phyloP scores from a whole-genome alignment of 1,284 basidiomycete species.

The Pyrrhoderma lamaoense region DNA sequence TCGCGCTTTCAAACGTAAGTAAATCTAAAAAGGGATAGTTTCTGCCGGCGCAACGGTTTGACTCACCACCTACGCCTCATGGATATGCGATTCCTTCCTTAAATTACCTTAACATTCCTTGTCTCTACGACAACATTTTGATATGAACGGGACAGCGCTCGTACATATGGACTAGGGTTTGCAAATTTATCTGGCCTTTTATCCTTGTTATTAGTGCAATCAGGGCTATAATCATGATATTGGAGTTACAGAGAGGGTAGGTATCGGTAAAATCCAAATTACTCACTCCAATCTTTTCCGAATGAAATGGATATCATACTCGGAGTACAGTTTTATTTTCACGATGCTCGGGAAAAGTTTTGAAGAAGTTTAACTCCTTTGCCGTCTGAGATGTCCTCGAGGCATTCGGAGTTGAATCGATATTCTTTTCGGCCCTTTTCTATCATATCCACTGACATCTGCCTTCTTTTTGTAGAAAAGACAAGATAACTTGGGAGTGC shows the following conservation, averaged over 20 bases:
- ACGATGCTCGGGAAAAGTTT: no score
- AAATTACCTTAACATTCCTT: not conserved
- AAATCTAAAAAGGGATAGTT: conserved; percentile 1
- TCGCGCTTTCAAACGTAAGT: conserved; percentile 65
- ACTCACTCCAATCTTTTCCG: conserved; percentile 18
- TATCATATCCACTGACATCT: conserved; percentile 15
- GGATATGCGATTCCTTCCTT: not conserved
- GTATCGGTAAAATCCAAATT: conserved; percentile 22
- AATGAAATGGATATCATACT: no score
- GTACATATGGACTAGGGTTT: conserved; percentile 63
- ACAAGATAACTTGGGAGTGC: conserved; percentile 72
- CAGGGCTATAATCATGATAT: conserved; percentile 68
- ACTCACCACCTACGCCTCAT: conserved; percentile 6
- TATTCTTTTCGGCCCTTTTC: conserved; percentile 14
- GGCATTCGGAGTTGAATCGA: conserved; percentile 15
- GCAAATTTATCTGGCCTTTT: conserved; percentile 69
- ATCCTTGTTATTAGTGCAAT: conserved; percentile 59
- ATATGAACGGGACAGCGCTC: conserved; percentile 42
- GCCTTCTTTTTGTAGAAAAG: conserved; percentile 38
- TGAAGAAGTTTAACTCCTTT: no score
- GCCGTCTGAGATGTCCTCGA: not conserved
- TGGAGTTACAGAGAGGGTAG: conserved; percentile 62
- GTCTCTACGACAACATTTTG: conserved; percentile 15
- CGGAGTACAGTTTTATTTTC: no score
- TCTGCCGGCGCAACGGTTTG: not conserved